Percentiles rank a stretch among this genome's conserved stretches.
These are phyloP conservation scores for Camelina neglecta DNA, from an alignment of 345 rosid species.

Conservation along the genomic window DNA sequence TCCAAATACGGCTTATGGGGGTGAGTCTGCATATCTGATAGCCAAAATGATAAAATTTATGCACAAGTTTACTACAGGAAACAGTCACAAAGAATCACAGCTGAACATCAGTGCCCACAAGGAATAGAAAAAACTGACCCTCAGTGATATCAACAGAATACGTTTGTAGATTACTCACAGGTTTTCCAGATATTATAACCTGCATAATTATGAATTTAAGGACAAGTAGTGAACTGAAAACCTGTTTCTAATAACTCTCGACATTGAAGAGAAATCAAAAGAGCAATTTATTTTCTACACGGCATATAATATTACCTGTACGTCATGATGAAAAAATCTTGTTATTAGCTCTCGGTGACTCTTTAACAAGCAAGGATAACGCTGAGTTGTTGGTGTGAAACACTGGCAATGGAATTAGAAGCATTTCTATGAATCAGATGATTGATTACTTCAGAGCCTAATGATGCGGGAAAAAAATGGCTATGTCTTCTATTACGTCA, in stretches of 20 bases:
- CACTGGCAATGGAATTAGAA: slow-evolving; percentile 45
- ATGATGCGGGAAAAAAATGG: neutral
- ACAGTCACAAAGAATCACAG: neutral
- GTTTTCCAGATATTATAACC: slow-evolving; percentile 3
- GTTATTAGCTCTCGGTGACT: slow-evolving; percentile 65
- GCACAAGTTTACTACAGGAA: neutral
- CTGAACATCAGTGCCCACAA: neutral
- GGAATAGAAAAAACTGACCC: neutral
- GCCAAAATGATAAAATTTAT: neutral
- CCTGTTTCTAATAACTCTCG: neutral
- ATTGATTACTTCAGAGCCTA: neutral
- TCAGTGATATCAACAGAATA: neutral
- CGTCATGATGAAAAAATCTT: slow-evolving; percentile 66
- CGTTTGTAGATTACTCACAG: neutral
- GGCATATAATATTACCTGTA: slow-evolving; percentile 57
- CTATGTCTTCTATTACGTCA: slow-evolving; percentile 43
- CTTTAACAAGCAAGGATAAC: slow-evolving; percentile 59
- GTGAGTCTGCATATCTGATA: slow-evolving; percentile 54
- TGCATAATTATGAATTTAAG: neutral
- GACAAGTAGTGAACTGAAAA: neutral
- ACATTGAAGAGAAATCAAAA: neutral
- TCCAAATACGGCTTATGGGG: slow-evolving; percentile 73
- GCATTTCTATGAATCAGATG: neutral
- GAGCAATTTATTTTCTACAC: neutral
- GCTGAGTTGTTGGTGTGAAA: slow-evolving; percentile 52